phyloP scores from a whole-genome alignment of 148 eudicot genomes.

The Nepenthes gracilis region DNA sequence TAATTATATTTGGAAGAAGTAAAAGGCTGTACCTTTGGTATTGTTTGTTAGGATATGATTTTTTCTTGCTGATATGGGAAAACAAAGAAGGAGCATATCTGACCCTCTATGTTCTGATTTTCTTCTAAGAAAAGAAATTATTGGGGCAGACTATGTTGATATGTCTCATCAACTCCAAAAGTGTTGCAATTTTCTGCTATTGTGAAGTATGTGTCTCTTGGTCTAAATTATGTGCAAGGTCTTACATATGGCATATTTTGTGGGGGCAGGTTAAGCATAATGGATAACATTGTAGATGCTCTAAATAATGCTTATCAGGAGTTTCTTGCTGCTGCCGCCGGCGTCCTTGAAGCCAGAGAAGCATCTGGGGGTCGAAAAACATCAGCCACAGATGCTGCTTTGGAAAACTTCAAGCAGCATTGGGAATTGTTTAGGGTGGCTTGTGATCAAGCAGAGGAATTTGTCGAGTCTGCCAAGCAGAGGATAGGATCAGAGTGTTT shows the following conservation, averaged over 20 bases:
- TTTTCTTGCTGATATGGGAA: no score
- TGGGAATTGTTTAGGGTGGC: slow-evolving; percentile 81
- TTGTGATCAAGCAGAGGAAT: slow-evolving; percentile 95
- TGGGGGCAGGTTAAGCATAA: slow-evolving; percentile 5
- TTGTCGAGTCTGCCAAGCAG: slow-evolving; percentile 84
- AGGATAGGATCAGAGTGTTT: slow-evolving; percentile 92
- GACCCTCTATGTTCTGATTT: no score
- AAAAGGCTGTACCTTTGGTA: no score
- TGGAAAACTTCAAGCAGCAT: slow-evolving; percentile 73
- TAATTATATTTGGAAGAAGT: no score
- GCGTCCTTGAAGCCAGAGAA: slow-evolving; percentile 56
- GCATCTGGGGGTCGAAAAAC: slow-evolving; percentile 54
- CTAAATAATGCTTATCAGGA: slow-evolving; percentile 42
- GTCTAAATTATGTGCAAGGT: not conserved
- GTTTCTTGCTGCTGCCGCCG: slow-evolving; percentile 49
- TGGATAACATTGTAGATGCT: slow-evolving; percentile 41
- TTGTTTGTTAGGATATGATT: no score
- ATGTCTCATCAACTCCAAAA: no score
- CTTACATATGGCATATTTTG: not conserved
- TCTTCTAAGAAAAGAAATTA: no score
- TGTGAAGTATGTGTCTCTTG: no score
- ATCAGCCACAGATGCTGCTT: slow-evolving; percentile 51
- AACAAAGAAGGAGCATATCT: no score
- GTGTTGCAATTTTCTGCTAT: no score
- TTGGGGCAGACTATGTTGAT: no score